Conservation (phyloP, 441 rosid genomes). For the Eruca vesicaria region DNA sequence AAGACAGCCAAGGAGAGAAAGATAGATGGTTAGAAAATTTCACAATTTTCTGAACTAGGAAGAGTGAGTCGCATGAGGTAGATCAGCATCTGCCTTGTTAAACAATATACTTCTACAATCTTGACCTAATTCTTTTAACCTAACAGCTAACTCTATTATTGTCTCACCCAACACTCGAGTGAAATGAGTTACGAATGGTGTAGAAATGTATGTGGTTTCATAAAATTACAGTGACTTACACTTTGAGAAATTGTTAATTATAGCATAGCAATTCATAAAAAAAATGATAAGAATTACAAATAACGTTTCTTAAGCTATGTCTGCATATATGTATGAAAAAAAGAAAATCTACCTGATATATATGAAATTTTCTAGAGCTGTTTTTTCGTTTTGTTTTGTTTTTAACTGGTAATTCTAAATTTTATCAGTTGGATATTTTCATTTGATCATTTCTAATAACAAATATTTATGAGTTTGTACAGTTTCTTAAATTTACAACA, state of each 20-base stretch:
- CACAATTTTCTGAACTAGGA: background rate
- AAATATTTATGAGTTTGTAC: background rate
- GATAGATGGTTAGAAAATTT: background rate
- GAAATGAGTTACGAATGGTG: background rate
- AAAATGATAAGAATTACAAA: background rate
- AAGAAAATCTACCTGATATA: background rate
- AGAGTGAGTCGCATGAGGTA: background rate
- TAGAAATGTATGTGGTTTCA: background rate
- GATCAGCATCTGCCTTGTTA: background rate
- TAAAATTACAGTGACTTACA: background rate
- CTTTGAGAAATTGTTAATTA: background rate
- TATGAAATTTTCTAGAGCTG: background rate
- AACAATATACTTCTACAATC: background rate
- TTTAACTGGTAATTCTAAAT: background rate
- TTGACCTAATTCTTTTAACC: constrained; percentile 6
- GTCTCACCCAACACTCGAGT: background rate
- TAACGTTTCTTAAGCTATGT: background rate
- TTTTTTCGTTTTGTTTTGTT: background rate
- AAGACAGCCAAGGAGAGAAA: background rate
- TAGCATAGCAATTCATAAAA: background rate
- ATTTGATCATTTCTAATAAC: background rate
- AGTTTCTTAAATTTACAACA: no score
- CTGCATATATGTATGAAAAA: background rate
- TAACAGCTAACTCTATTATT: background rate
- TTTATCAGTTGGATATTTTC: background rate